Evolutionary conservation across 306 rosid species (phyloP), one percentile per base, ranked within the genome.

Genomic region (Chamaecrista fasciculata): DNA sequence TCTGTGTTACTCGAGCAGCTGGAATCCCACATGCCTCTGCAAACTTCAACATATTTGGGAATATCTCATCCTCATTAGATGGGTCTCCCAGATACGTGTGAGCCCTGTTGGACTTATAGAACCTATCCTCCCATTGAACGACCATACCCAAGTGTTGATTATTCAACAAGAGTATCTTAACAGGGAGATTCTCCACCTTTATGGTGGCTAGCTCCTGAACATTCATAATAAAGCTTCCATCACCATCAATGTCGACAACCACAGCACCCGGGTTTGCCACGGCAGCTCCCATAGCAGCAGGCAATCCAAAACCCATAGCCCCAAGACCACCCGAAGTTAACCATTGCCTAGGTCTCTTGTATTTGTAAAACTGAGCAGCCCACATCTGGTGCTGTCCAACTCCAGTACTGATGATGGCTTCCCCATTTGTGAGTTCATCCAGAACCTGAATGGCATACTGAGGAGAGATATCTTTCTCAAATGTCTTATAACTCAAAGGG

Each of bases 91-190:
- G 67, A 57, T 88, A 94, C 0, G 97, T 85, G 69, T 88, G 97
- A 72, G 86, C 97, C 52, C 89, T 84, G 62, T 94, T 90, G 0
- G 97, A 81, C 78, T 90, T 94, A 29, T 90, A 94, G 86, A 94
- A 94, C 24, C 92, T 75, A 59, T 94, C 98, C 84, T 94, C 98
- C 97, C 91, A 94, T 46, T 90, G 98, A 61, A 85, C 81, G 69
- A 88, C 98, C 98, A 94, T 94, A 51, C 98, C 97, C 80, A 94
- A 82, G 66, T 94, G 97, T 57, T 94, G 98, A 47, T 94, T 90
- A 71, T 90, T 94, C 87, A 94, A 49, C 58, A 94, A 10, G 81
- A 90, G 15, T 7, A 94, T 82, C 79, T 94, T 94, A 6, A 94
- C 60, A 0, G 97, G 98, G 8, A 94, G 97, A 29, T 94, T 90